Percentiles rank a stretch among this genome's conserved stretches.
phyloP scores from a whole-genome alignment of 129 eudicot species.

The Erigeron canadensis region DNA sequence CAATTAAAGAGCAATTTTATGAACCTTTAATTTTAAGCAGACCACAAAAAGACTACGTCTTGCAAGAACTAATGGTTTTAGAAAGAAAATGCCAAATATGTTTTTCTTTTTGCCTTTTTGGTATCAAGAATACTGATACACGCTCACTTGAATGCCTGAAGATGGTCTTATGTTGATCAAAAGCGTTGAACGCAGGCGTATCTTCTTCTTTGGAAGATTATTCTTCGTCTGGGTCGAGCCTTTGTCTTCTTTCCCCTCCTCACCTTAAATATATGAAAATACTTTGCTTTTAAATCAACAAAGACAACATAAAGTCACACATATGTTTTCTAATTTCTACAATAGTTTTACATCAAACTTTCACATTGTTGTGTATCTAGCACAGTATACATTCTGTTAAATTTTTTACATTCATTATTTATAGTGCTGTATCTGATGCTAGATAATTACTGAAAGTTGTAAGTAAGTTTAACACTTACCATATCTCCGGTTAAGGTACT shows the following conservation, averaged over 20 bases:
- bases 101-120: neutral
- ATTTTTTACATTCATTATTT: neutral
- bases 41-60: neutral
- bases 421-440: neutral
- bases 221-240: constrained; percentile 27
- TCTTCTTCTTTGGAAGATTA: constrained; percentile 37
- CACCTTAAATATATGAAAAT: constrained; percentile 23
- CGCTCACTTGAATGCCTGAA: constrained; percentile 49
- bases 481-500: constrained; percentile 50
- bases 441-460: neutral
- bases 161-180: constrained; percentile 49
- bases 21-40: neutral
- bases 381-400: no score
- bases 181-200: constrained; percentile 40
- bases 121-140: neutral
- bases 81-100: neutral
- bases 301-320: neutral
- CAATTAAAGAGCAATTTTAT: neutral
- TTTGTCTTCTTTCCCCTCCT: constrained; percentile 16
- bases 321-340: neutral
- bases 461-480: constrained; percentile 33
- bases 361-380: no score
- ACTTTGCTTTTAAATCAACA: neutral
- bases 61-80: constrained; percentile 1
- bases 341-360: neutral